A percentile compares a stretch with the other conserved stretches of the same genome.
Evolutionary conservation across 169 alveolate genomes (phyloP).

Genomic region (Cryptosporidium ubiquitum): DNA sequence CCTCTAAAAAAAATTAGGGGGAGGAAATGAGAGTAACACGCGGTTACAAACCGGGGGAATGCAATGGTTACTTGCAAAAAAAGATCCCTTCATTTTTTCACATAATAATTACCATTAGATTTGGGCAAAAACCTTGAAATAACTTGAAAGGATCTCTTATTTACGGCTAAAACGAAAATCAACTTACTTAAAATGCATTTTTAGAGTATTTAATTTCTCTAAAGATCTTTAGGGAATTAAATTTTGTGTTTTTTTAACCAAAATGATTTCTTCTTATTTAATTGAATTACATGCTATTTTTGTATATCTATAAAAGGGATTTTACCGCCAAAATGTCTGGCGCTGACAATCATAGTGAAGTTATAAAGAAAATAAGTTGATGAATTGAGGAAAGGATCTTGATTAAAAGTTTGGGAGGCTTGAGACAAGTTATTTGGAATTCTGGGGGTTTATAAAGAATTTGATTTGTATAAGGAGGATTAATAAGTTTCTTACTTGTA

Average conservation of each 20-base stretch:
- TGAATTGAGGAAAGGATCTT: neutral
- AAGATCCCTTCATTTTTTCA: neutral
- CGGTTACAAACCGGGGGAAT: neutral
- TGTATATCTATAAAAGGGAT: conserved; percentile 23
- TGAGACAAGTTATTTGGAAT: neutral
- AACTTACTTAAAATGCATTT: conserved; percentile 22
- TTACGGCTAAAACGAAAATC: neutral
- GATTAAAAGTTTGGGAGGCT: neutral
- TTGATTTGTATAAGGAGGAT: neutral
- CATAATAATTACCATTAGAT: neutral
- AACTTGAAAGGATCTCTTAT: neutral
- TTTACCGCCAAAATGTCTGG: conserved; percentile 29
- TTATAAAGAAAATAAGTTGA: neutral
- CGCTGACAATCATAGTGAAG: neutral
- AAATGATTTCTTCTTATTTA: neutral
- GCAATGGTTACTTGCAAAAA: neutral
- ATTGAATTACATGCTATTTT: neutral
- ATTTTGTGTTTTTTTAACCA: neutral
- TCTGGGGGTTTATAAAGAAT: neutral
- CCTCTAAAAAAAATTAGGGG: neutral
- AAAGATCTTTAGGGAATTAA: neutral
- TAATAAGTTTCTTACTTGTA: neutral
- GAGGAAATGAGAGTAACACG: neutral
- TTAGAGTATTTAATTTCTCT: neutral
- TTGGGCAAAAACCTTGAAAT: neutral